Conservation (phyloP, 2,329 filamentous ascomycete species). For the Fusarium dlaminii region DNA sequence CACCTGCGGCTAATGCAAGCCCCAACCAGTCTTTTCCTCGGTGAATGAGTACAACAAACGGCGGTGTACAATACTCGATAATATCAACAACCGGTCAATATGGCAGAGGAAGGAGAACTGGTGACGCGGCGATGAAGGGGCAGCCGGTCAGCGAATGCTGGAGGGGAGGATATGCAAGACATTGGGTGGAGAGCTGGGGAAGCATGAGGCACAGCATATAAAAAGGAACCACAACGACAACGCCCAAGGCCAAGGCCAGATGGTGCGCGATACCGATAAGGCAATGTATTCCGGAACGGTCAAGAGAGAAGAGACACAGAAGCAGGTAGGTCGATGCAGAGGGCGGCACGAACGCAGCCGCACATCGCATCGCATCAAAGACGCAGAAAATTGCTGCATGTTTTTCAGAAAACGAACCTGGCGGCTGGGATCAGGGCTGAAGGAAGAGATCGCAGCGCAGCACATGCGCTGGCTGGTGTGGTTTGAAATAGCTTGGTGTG, state of each 20-base stretch:
- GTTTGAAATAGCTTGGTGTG: conserved; percentile 3
- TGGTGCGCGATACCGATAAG: conserved; percentile 10
- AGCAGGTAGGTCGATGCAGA: conserved; percentile 17
- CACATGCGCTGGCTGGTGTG: conserved; percentile 23
- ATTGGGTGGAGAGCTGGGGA: conserved; percentile 35
- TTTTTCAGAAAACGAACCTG: conserved; percentile 21
- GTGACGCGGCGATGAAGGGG: conserved; percentile 21
- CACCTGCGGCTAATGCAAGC: conserved; percentile 39
- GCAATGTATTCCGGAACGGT: background rate
- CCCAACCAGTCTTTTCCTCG: conserved; percentile 11
- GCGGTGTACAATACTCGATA: conserved; percentile 34
- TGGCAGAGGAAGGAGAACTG: conserved; percentile 3
- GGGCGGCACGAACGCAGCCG: conserved; percentile 20
- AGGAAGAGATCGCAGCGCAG: conserved; percentile 30
- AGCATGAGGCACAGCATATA: conserved; percentile 27
- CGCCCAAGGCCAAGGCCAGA: background rate
- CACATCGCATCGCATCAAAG: background rate
- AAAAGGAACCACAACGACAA: conserved; percentile 4
- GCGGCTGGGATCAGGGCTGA: conserved; percentile 31
- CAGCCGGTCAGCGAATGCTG: conserved; percentile 36
- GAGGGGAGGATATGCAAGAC: conserved; percentile 39
- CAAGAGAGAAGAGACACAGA: background rate
- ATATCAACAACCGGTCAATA: conserved; percentile 26
- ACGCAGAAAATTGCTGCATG: conserved; percentile 20
- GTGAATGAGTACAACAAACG: conserved; percentile 30